Percentiles rank a stretch among this genome's conserved stretches.
Conservation (phyloP, 1,284 basidiomycete genomes). For the Papiliotrema nemorosa region DNA sequence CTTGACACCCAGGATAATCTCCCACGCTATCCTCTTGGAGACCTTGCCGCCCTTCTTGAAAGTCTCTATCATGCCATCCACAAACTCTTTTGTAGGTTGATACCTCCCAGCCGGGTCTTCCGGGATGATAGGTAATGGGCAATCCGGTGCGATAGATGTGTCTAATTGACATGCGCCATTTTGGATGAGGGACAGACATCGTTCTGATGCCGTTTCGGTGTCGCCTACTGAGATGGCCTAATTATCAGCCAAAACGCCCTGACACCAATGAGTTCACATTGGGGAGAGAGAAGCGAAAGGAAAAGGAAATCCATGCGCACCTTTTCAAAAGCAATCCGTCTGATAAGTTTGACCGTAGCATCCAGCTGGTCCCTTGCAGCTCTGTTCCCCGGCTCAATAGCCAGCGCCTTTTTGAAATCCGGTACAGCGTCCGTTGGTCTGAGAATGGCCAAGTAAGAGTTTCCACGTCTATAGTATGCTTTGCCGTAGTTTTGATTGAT, state of each 20-base stretch:
- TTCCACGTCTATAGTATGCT: constrained; percentile 67
- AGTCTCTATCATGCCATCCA: constrained; percentile 81
- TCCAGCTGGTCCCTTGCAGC: constrained; percentile 75
- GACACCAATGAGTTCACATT: background rate
- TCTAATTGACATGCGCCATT: constrained; percentile 59
- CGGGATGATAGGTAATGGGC: constrained; percentile 59
- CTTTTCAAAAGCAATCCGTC: constrained; percentile 82
- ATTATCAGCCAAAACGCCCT: background rate
- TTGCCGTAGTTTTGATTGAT: constrained; percentile 60
- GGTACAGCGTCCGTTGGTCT: constrained; percentile 76
- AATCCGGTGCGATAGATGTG: constrained; percentile 52
- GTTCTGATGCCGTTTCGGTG: constrained; percentile 68
- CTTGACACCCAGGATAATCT: constrained; percentile 87
- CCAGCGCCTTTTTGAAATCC: constrained; percentile 81
- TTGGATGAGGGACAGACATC: constrained; percentile 72
- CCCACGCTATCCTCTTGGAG: constrained; percentile 86
- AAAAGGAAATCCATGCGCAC: constrained; percentile 46
- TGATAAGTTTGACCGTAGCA: constrained; percentile 78
- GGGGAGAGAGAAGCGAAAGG: background rate
- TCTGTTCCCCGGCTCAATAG: constrained; percentile 84
- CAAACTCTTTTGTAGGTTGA: constrained; percentile 70
- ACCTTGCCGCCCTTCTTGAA: constrained; percentile 83
- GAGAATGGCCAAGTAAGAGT: constrained; percentile 85
- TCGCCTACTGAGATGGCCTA: constrained; percentile 87
- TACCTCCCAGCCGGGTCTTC: constrained; percentile 56